These are phyloP conservation scores for Rubia yunnanensis DNA, from an alignment of 257 asterid species.

Conservation along the genomic window DNA sequence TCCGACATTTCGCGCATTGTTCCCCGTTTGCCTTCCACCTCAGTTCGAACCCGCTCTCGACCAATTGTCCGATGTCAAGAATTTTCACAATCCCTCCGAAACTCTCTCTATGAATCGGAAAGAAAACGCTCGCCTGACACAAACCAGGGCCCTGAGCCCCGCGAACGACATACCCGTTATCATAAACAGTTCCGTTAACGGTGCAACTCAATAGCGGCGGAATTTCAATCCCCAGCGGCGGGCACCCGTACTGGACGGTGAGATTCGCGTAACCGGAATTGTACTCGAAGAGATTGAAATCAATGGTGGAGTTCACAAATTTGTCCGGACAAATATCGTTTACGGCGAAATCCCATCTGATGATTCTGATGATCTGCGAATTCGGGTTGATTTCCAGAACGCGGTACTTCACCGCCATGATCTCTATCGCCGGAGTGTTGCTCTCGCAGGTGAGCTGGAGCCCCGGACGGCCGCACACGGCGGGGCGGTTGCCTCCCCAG, in stretches of 20 bases:
- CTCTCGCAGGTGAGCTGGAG: conserved; percentile 35
- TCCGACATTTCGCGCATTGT: conserved; percentile 31
- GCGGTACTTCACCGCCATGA: conserved; percentile 24
- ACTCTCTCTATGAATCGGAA: conserved; percentile 24
- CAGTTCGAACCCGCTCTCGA: conserved; percentile 42
- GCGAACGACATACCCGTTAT: conserved; percentile 19
- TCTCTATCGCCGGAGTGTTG: conserved; percentile 17
- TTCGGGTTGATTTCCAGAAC: conserved; percentile 29
- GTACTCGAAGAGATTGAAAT: conserved; percentile 30
- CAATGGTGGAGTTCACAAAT: conserved; percentile 33
- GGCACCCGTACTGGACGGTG: conserved; percentile 43
- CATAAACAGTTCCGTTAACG: conserved; percentile 26
- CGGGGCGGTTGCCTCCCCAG: conserved; percentile 41
- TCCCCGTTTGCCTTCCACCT: conserved; percentile 24
- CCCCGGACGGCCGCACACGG: conserved; percentile 51
- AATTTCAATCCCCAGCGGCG: conserved; percentile 15
- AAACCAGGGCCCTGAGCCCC: conserved; percentile 26
- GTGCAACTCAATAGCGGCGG: conserved; percentile 32
- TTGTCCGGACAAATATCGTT: conserved; percentile 31
- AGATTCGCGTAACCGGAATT: conserved; percentile 30
- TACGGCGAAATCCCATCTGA: conserved; percentile 25
- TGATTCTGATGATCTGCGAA: conserved; percentile 26
- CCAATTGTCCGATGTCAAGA: conserved; percentile 6
- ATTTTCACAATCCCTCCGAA: conserved; percentile 14
- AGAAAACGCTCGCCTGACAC: conserved; percentile 36